Percentiles rank a stretch among this genome's conserved stretches.
phyloP scores from a whole-genome alignment of 495 filamentous ascomycete genomes.

The Jackrogersella minutella region DNA sequence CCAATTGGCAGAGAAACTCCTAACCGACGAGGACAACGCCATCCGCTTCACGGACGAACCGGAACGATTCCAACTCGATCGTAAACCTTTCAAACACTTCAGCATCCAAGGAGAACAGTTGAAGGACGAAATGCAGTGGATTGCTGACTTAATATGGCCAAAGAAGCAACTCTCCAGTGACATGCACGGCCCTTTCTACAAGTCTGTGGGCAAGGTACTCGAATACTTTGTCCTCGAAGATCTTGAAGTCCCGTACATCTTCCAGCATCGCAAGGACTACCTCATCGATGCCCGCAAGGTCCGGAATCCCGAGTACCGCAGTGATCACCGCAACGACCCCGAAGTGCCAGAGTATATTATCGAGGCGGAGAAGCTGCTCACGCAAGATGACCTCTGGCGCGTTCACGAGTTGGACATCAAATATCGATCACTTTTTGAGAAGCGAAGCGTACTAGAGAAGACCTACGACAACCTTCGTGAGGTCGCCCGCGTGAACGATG shows the following conservation, averaged over 20 bases:
- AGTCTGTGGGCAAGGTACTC: slow-evolving; percentile 88
- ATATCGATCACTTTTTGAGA: slow-evolving; percentile 88
- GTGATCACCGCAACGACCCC: slow-evolving; percentile 57
- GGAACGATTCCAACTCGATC: slow-evolving; percentile 90
- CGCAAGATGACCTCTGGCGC: slow-evolving; percentile 92
- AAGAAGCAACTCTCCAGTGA: slow-evolving; percentile 76
- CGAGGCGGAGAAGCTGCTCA: slow-evolving; percentile 85
- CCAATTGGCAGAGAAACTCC: slow-evolving; percentile 87
- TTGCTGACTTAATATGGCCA: slow-evolving; percentile 84
- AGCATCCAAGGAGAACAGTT: slow-evolving; percentile 79
- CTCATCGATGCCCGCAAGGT: slow-evolving; percentile 89
- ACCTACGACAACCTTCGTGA: slow-evolving; percentile 76
- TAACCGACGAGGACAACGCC: slow-evolving; percentile 92
- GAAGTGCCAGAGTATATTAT: slow-evolving; percentile 76
- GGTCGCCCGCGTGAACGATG: slow-evolving; percentile 61
- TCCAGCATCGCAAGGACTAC: slow-evolving; percentile 97
- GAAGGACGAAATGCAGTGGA: slow-evolving; percentile 90
- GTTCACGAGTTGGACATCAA: slow-evolving; percentile 94
- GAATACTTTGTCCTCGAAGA: slow-evolving; percentile 93
- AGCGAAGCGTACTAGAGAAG: slow-evolving; percentile 81
- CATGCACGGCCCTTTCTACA: slow-evolving; percentile 81
- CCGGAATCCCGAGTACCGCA: slow-evolving; percentile 61
- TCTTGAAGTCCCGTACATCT: slow-evolving; percentile 95
- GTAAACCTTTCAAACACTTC: slow-evolving; percentile 83
- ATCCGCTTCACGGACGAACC: slow-evolving; percentile 89